Conservation (phyloP, 2,329 filamentous ascomycete species). For the Fusarium mexicanum region DNA sequence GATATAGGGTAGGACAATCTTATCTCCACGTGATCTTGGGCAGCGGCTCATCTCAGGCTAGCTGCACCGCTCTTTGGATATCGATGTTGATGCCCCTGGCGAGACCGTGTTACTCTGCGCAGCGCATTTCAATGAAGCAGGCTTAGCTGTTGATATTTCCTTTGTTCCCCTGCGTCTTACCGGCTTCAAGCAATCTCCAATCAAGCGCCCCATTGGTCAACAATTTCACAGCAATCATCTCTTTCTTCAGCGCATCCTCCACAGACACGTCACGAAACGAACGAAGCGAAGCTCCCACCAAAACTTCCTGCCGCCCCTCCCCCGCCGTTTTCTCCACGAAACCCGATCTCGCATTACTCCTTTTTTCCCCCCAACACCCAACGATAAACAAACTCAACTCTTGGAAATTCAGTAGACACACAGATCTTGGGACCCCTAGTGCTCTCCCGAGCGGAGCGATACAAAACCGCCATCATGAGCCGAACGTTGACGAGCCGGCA, state of each 20-base stretch:
- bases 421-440: neutral
- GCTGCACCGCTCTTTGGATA: constrained; percentile 33
- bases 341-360: constrained; percentile 18
- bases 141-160: constrained; percentile 20
- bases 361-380: neutral
- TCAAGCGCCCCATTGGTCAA: constrained; percentile 10
- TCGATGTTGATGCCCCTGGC: constrained; percentile 29
- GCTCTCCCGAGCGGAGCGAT: constrained; percentile 29
- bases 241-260: constrained; percentile 28
- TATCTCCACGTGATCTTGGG: constrained; percentile 17
- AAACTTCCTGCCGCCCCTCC: constrained; percentile 35
- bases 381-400: neutral
- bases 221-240: neutral
- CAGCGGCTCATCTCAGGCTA: constrained; percentile 7
- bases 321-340: constrained; percentile 35
- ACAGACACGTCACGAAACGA: constrained; percentile 37
- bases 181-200: neutral
- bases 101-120: constrained; percentile 23
- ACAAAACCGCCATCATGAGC: constrained; percentile 33
- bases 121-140: constrained; percentile 24
- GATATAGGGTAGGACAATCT: neutral
- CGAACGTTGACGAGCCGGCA: constrained; percentile 60
- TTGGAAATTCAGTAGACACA: neutral
- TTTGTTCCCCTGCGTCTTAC: constrained; percentile 24
- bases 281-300: constrained; percentile 38